Evolutionary conservation across 75 land plant genomes (phyloP).

Genomic region (Pinus tabuliformis): DNA sequence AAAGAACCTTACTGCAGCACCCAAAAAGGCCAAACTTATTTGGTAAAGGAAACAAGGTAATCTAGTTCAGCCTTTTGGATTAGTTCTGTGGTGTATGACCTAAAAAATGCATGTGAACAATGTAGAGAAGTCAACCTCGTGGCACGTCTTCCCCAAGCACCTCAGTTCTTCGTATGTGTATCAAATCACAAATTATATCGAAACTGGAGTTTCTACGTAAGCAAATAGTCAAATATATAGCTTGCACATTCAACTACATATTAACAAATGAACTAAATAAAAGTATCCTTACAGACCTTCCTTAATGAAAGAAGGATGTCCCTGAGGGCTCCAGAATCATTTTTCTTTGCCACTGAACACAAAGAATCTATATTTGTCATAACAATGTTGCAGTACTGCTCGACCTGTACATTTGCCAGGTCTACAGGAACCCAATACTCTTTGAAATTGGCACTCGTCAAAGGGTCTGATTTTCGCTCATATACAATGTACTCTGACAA

Average conservation of each 20-base stretch:
- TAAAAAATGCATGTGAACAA: too few species aligned
- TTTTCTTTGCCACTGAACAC: constrained; percentile 36
- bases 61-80: too few species aligned
- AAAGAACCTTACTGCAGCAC: too few species aligned
- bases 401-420: constrained; percentile 64
- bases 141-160: too few species aligned
- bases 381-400: constrained; percentile 67
- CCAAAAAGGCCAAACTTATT: too few species aligned
- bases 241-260: neutral
- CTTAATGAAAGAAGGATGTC: constrained; percentile 31
- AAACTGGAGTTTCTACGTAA: too few species aligned
- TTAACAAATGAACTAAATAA: neutral
- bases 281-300: constrained; percentile 25
- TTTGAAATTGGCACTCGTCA: constrained; percentile 26
- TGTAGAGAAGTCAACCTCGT: too few species aligned
- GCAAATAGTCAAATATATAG: neutral
- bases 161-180: neutral
- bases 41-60: too few species aligned
- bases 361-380: constrained; percentile 52
- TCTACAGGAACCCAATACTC: constrained; percentile 89
- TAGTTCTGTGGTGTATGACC: too few species aligned
- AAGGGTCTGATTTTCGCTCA: constrained; percentile 37
- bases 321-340: constrained; percentile 32
- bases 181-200: neutral
- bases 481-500: constrained; percentile 26